A percentile compares a stretch with the other conserved stretches of the same genome.
These are phyloP conservation scores for Candida freyschussii DNA, from an alignment of 1,139 yeast species.

Conservation along the genomic window DNA sequence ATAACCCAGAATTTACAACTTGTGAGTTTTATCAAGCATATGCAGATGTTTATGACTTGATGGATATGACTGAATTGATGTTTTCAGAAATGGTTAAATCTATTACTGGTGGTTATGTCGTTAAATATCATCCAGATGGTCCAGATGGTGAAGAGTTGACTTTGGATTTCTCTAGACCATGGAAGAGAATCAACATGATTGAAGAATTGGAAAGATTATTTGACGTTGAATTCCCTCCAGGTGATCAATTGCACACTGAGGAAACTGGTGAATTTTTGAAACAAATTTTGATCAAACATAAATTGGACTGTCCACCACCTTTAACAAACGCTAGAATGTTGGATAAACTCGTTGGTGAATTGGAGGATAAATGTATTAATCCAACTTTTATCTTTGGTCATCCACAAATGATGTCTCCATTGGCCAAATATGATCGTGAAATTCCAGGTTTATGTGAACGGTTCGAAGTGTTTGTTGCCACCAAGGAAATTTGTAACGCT, in stretches of 20 bases:
- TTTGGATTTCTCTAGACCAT: conserved; percentile 89
- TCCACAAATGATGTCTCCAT: conserved; percentile 99
- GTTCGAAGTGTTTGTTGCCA: conserved; percentile 97
- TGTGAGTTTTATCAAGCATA: conserved; percentile 96
- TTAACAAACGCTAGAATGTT: conserved; percentile 98
- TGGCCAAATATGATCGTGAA: conserved; percentile 92
- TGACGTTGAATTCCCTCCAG: conserved; percentile 90
- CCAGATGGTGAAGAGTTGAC: conserved; percentile 68
- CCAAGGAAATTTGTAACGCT: conserved; percentile 97
- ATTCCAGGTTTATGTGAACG: conserved; percentile 96
- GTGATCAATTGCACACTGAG: conserved; percentile 88
- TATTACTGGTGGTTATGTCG: conserved; percentile 82
- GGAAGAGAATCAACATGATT: conserved; percentile 98
- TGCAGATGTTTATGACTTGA: conserved; percentile 88
- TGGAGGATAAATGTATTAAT: conserved; percentile 89
- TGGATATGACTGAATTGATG: conserved; percentile 94
- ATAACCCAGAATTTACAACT: conserved; percentile 97
- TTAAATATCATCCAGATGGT: conserved; percentile 85
- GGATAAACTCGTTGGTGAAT: conserved; percentile 94
- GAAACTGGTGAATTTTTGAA: conserved; percentile 92
- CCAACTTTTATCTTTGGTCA: conserved; percentile 98
- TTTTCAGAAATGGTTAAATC: conserved; percentile 97
- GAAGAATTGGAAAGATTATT: conserved; percentile 87
- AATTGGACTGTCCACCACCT: conserved; percentile 93
- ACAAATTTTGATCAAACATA: conserved; percentile 70